These are phyloP conservation scores for Diplodia intermedia DNA, from an alignment of 2,329 filamentous ascomycete genomes.

Conservation along the genomic window DNA sequence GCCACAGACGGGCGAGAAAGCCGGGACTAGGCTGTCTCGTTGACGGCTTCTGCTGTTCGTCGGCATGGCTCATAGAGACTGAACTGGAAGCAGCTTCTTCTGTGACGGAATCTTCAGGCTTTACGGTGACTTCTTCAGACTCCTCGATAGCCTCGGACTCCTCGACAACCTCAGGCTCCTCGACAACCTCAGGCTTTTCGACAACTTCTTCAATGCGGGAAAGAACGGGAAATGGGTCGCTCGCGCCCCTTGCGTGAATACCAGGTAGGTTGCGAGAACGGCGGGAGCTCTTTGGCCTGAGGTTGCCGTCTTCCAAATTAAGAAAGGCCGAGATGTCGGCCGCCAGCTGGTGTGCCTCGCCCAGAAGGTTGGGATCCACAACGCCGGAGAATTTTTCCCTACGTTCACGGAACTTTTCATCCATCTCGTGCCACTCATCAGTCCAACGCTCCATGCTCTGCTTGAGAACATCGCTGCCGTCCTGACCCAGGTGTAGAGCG, in stretches of 20 bases:
- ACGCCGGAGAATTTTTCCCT: constrained; percentile 19
- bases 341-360: constrained; percentile 25
- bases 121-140: neutral
- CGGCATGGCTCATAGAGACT: neutral
- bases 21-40: neutral
- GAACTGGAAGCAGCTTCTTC: neutral
- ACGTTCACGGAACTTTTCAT: constrained; percentile 23
- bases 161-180: neutral
- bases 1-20: constrained; percentile 22
- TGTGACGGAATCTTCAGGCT: neutral
- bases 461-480: constrained; percentile 19
- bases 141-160: neutral
- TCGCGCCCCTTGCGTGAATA: constrained; percentile 5
- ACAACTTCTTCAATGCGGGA: neutral
- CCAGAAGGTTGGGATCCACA: constrained; percentile 11
- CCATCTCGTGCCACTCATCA: constrained; percentile 29
- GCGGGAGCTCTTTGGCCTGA: constrained; percentile 8
- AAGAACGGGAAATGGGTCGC: constrained; percentile 1
- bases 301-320: constrained; percentile 16
- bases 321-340: constrained; percentile 25
- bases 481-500: constrained; percentile 12
- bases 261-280: constrained; percentile 9
- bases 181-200: neutral
- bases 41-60: neutral
- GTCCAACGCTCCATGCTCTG: constrained; percentile 29